These are phyloP conservation scores for Apiospora marii DNA, from an alignment of 2,329 filamentous ascomycete genomes.

Conservation along the genomic window DNA sequence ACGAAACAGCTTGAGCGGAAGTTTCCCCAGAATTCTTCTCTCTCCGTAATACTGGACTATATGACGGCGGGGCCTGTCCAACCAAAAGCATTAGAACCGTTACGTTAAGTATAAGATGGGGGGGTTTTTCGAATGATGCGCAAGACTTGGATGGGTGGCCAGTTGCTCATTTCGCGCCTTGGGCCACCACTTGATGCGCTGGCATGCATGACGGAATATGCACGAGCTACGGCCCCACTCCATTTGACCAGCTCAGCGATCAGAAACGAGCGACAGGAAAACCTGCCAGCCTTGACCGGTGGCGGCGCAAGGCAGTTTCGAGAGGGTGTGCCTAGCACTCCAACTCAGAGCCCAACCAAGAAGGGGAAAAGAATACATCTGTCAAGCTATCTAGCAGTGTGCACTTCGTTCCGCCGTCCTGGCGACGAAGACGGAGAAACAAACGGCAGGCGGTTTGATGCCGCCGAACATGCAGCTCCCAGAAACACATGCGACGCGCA, in stretches of 20 bases:
- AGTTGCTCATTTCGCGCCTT: conserved; percentile 49
- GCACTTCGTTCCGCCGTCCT: background rate
- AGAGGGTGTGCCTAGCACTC: conserved; percentile 14
- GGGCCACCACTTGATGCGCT: conserved; percentile 58
- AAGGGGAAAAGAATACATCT: too few relatives aligned
- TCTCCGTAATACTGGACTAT: conserved; percentile 35
- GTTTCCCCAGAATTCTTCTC: conserved; percentile 41
- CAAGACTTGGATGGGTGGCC: conserved; percentile 42
- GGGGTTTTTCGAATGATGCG: conserved; percentile 44
- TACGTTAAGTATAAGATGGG: conserved; percentile 49
- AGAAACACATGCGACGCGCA: conserved; percentile 40
- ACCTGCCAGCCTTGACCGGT: conserved; percentile 18
- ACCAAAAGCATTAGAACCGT: conserved; percentile 51
- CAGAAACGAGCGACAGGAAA: conserved; percentile 16
- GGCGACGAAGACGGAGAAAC: conserved; percentile 27
- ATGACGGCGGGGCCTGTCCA: conserved; percentile 50
- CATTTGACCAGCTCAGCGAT: conserved; percentile 52
- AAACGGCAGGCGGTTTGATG: conserved; percentile 41
- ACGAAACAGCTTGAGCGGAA: conserved; percentile 43
- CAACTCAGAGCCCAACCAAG: background rate
- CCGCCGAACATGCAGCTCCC: conserved; percentile 35
- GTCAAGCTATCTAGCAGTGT: conserved; percentile 4
- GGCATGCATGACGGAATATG: conserved; percentile 69
- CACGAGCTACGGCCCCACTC: conserved; percentile 55
- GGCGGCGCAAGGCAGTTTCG: conserved; percentile 30